Conservation (phyloP, 805 yeast genomes). For the Maudiozyma turicensis region DNA sequence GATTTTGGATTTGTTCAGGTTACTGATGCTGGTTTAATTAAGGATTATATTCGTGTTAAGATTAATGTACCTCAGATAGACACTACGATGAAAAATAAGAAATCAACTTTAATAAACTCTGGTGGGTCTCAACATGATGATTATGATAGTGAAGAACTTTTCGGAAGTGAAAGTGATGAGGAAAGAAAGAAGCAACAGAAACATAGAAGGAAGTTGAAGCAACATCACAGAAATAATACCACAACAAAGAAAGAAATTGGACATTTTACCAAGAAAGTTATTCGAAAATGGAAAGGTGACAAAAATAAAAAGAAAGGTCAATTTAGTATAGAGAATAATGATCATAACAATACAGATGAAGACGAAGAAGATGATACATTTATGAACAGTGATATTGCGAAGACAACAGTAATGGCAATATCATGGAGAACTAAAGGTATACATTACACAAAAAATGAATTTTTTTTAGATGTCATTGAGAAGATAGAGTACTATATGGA, state of each 20-base stretch:
- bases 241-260: conserved; percentile 5
- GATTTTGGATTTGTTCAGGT: conserved; percentile 83
- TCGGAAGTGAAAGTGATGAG: conserved; percentile 5
- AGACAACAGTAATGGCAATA: conserved; percentile 67
- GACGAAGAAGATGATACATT: conserved; percentile 27
- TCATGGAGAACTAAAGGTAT: conserved; percentile 94
- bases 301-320: background rate
- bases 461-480: conserved; percentile 80
- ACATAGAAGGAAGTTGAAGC: background rate
- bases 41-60: conserved; percentile 65
- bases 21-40: conserved; percentile 67
- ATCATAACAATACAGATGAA: conserved; percentile 1
- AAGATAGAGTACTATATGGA: conserved; percentile 59
- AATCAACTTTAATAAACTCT: background rate
- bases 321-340: background rate
- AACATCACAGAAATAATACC: conserved; percentile 1
- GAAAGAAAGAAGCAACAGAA: conserved; percentile 1
- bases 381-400: conserved; percentile 61
- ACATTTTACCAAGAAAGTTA: conserved; percentile 5
- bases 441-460: conserved; percentile 77
- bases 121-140: background rate
- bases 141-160: conserved; percentile 1
- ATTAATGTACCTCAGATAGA: conserved; percentile 28
- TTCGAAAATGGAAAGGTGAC: conserved; percentile 4
- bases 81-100: conserved; percentile 4